Evolutionary conservation across 1,284 basidiomycete species (phyloP), one percentile per base, ranked within the genome.

Genomic region (Rhodotorula sp.): DNA sequence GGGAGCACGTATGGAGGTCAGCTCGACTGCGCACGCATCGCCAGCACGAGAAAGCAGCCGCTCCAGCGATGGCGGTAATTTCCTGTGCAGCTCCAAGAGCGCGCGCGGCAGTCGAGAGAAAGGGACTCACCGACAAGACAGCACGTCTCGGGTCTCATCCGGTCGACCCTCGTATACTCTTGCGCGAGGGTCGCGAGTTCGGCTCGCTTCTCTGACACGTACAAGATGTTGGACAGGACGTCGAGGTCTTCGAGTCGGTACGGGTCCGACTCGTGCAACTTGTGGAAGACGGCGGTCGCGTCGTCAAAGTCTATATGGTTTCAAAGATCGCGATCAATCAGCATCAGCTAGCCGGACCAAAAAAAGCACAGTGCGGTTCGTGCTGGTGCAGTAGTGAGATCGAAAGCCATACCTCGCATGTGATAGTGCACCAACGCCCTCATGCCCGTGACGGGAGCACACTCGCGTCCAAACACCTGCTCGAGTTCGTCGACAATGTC

Each of bases 191-290:
- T 90, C 20, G 94, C 93, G 48, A 99, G 84, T 80, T 95, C 93
- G 47, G 92, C 85, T 56, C 87, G 87, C 78, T 93, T 93, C 78
- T 95, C 91, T 68, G 92, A 92, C 8, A 99, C 93, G 81, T 98
- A 99, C 56, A 99, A 86, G 79, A 98, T 96, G 80, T 99, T 97
- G 67, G 94, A 97, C 81, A 93, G 96, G 65, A 97, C 90, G 80
- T 98, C 96, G 64, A 99, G 90, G 78, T 97, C 93, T 77, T 99
- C 97, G 72, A 97, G 88, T 31, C 95, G 87, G 82, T 89, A 91
- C 6, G 95, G 95, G 80, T 98, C 95, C 56, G 90, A 80, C 7
- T 84, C 81, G 59, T 92, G 86, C 43, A 97, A 90, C 70, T 86
- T 86, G 79, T 93, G 90, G 80, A 96, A 98, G 78, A 92, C 88